These are phyloP conservation scores for Scedosporium apiospermum DNA, from an alignment of 2,329 filamentous ascomycete genomes.

Conservation along the genomic window DNA sequence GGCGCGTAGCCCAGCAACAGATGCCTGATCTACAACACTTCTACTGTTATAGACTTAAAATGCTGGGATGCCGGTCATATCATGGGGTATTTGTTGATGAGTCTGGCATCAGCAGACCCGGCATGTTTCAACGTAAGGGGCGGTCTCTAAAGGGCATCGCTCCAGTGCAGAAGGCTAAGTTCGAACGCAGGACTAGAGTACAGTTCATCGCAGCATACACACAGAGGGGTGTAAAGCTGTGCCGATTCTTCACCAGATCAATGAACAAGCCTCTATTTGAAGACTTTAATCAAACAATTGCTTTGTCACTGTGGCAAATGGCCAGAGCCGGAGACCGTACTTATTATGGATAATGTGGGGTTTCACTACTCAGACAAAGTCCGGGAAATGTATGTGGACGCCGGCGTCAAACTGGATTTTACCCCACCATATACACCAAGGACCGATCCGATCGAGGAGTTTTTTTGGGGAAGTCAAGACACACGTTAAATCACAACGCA, in stretches of 20 bases:
- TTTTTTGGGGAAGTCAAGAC: background rate
- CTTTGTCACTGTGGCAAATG: constrained; percentile 20
- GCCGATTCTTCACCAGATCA: constrained; percentile 8
- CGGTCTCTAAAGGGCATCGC: constrained; percentile 21
- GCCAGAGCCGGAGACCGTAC: constrained; percentile 21
- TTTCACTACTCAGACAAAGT: background rate
- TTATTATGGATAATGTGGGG: constrained; percentile 16
- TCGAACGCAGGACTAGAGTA: constrained; percentile 13
- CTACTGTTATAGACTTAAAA: background rate
- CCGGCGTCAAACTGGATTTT: background rate
- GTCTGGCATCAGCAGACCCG: constrained; percentile 23
- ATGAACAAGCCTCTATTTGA: constrained; percentile 13
- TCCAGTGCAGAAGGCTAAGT: constrained; percentile 14
- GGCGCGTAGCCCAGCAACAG: background rate
- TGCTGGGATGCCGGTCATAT: constrained; percentile 8
- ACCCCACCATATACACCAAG: background rate
- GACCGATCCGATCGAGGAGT: constrained; percentile 1
- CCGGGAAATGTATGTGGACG: background rate
- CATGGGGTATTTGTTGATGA: constrained; percentile 24
- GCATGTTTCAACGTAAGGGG: constrained; percentile 19
- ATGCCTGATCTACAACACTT: constrained; percentile 1
- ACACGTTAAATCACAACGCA: background rate
- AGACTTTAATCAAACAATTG: constrained; percentile 20
- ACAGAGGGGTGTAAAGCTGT: constrained; percentile 12
- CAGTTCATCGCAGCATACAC: constrained; percentile 17